Evolutionary conservation across 148 eudicot species (phyloP).

Genomic region (Fallopia convolvulus): DNA sequence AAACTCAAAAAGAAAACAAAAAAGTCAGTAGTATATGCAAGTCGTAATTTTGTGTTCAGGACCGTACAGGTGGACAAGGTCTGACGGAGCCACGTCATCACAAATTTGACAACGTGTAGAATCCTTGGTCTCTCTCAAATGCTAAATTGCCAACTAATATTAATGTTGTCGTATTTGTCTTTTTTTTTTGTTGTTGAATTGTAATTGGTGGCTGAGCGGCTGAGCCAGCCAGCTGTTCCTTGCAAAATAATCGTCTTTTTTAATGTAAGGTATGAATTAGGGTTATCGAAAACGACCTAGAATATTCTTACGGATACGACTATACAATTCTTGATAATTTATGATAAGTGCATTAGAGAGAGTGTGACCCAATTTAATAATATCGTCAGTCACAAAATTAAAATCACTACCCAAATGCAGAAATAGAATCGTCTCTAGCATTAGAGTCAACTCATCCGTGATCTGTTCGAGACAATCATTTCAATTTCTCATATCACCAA

Average conservation of each 20-base stretch:
- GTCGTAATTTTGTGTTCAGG: not conserved
- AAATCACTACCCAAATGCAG: too few relatives aligned
- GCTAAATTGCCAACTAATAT: not conserved
- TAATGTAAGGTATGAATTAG: too few relatives aligned
- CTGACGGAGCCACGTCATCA: not conserved
- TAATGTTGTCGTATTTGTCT: not conserved
- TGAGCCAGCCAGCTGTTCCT: not conserved
- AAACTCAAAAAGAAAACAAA: not conserved
- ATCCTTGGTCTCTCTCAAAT: not conserved
- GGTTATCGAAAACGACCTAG: too few relatives aligned
- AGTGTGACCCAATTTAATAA: too few relatives aligned
- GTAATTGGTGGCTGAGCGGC: not conserved
- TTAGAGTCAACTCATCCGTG: too few relatives aligned
- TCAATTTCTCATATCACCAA: too few relatives aligned
- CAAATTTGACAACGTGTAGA: conserved; percentile 1
- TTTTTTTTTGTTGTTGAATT: not conserved
- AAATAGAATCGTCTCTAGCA: too few relatives aligned
- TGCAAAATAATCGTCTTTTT: not conserved
- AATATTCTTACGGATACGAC: too few relatives aligned
- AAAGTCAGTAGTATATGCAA: not conserved
- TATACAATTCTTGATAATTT: too few relatives aligned
- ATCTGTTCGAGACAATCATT: too few relatives aligned
- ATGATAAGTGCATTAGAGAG: too few relatives aligned
- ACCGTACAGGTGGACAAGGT: not conserved
- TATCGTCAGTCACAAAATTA: too few relatives aligned